Conservation (phyloP, 108 stramenopile genomes). For the Epithemia pelagica region DNA sequence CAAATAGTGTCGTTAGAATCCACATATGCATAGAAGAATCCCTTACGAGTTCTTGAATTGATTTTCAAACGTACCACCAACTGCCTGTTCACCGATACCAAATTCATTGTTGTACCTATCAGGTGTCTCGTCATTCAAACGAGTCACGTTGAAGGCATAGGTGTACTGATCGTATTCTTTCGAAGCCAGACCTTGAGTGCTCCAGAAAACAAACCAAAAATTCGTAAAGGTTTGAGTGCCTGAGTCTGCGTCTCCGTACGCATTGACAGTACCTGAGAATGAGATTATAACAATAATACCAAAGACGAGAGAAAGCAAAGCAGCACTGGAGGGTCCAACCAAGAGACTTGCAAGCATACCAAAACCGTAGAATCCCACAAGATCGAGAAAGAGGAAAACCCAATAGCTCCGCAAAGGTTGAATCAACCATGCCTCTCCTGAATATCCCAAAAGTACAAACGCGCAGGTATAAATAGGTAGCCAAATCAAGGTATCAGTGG, state of each 20-base stretch:
- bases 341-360: neutral
- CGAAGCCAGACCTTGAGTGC: neutral
- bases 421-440: neutral
- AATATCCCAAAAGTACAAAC: neutral
- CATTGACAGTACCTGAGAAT: neutral
- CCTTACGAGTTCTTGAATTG: too few relatives aligned
- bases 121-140: neutral
- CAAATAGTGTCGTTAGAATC: neutral
- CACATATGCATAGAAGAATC: too few relatives aligned
- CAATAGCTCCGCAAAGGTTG: slow-evolving; percentile 6
- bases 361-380: neutral
- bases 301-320: neutral
- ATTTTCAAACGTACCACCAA: neutral
- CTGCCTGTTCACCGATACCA: neutral
- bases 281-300: neutral
- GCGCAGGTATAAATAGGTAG: slow-evolving; percentile 7
- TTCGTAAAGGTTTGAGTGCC: neutral
- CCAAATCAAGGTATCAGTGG: slow-evolving; percentile 6
- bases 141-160: neutral
- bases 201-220: neutral
- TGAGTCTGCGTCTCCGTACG: neutral
- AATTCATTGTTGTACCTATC: neutral
- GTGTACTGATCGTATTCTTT: neutral
- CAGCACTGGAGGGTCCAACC: neutral
- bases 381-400: neutral